Conservation (phyloP, 768 basidiomycete species). For the Serendipita sp. region DNA sequence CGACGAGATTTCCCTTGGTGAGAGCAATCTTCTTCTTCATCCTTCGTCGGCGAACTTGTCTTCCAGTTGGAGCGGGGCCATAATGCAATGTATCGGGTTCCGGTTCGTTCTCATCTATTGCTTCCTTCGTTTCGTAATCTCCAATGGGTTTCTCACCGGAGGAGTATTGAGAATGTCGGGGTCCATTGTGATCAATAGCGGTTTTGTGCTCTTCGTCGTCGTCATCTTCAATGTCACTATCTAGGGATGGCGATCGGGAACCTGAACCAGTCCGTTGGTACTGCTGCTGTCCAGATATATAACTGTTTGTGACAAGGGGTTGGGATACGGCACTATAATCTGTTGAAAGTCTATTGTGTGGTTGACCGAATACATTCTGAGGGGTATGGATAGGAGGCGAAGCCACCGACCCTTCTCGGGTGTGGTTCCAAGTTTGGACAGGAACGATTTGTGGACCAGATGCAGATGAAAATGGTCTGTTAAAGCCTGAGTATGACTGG, state of each 20-base stretch:
- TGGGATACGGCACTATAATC: not conserved
- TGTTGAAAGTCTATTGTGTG: not conserved
- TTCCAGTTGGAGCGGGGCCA: slow-evolving; percentile 70
- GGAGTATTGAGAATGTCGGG: not conserved
- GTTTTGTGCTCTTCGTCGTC: not conserved
- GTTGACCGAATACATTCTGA: not conserved
- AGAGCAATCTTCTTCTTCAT: slow-evolving; percentile 65
- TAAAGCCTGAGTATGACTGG: not conserved
- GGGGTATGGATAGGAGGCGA: not conserved
- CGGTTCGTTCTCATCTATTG: not conserved
- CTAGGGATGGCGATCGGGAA: not conserved
- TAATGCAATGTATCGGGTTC: slow-evolving; percentile 49
- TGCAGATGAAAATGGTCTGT: not conserved
- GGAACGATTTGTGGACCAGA: not conserved
- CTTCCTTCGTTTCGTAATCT: too few relatives aligned
- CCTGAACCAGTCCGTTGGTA: not conserved
- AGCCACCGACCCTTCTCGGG: not conserved
- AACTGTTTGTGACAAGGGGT: not conserved
- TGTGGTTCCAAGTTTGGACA: not conserved
- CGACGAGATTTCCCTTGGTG: slow-evolving; percentile 76
- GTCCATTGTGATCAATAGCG: not conserved
- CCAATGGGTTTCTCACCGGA: too few relatives aligned
- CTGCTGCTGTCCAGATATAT: not conserved
- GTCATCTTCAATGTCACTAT: not conserved
- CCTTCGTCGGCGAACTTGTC: slow-evolving; percentile 56